Conservation (phyloP, 345 rosid species). For the Boechera retrofracta region DNA sequence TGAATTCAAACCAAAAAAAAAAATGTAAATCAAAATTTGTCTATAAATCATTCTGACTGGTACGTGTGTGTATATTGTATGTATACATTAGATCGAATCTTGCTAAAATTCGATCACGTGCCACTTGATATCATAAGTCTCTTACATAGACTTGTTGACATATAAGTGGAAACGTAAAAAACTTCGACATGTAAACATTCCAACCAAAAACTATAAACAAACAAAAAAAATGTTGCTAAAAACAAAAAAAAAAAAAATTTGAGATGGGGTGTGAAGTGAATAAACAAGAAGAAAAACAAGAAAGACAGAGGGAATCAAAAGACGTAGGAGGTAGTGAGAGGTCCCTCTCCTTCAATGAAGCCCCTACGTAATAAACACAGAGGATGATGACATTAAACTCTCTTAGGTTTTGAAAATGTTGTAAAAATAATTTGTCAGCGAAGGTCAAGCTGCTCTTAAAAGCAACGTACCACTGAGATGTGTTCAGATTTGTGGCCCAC, state of each 20-base stretch:
- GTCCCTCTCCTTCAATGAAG: constrained; percentile 38
- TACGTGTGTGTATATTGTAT: neutral
- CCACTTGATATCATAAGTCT: neutral
- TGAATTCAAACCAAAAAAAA: neutral
- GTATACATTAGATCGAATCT: neutral
- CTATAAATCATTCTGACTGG: neutral
- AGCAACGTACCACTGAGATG: constrained; percentile 50
- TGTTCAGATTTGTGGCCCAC: constrained; percentile 33
- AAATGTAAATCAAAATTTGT: neutral
- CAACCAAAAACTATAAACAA: constrained; percentile 1
- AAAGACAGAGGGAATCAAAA: constrained; percentile 44
- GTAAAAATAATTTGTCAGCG: constrained; percentile 39
- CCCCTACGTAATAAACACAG: constrained; percentile 43
- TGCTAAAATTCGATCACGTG: constrained; percentile 34
- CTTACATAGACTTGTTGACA: constrained; percentile 33
- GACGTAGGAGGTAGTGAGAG: constrained; percentile 31
- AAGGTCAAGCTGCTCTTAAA: constrained; percentile 46
- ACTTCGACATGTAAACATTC: constrained; percentile 35
- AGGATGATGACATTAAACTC: constrained; percentile 44
- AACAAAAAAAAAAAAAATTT: neutral
- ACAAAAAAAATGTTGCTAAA: neutral
- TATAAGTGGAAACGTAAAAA: constrained; percentile 31
- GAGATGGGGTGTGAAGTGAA: constrained; percentile 9
- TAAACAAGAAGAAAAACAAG: constrained; percentile 32
- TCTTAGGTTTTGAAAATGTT: constrained; percentile 12